Evolutionary conservation across 169 alveolate genomes (phyloP).

Genomic region (Neospora caninum): DNA sequence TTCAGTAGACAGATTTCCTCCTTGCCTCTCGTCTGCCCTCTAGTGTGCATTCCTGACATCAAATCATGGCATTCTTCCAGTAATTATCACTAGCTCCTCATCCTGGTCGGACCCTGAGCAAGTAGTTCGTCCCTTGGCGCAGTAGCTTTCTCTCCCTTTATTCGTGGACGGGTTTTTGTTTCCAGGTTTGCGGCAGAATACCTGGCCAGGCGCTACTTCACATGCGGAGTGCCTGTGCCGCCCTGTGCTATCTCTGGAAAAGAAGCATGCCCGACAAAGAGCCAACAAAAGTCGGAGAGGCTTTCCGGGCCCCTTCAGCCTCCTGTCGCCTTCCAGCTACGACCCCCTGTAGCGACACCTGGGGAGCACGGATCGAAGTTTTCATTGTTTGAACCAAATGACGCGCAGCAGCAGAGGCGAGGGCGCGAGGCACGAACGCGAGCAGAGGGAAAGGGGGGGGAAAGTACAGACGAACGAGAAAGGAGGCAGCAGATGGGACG

Average conservation of each 20-base stretch:
- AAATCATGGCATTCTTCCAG: too few relatives aligned
- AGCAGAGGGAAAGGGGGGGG: too few relatives aligned
- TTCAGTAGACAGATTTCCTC: too few relatives aligned
- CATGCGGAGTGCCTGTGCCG: background rate
- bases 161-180: background rate
- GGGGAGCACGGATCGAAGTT: background rate
- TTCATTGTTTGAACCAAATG: background rate
- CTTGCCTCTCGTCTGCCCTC: too few relatives aligned
- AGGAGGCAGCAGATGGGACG: background rate
- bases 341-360: background rate
- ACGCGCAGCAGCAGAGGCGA: background rate
- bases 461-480: background rate
- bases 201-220: background rate
- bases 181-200: background rate
- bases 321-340: background rate
- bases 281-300: background rate
- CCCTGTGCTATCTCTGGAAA: background rate
- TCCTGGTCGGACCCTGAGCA: too few relatives aligned
- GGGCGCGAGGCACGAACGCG: too few relatives aligned
- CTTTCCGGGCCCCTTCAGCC: background rate
- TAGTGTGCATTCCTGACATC: too few relatives aligned
- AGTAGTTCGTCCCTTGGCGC: too few relatives aligned
- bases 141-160: too few relatives aligned
- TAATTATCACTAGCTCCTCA: too few relatives aligned
- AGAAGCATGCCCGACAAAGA: background rate